Evolutionary conservation across 192 early-diverging fungal genomes (phyloP).

Genomic region (Coemansia sp.): DNA sequence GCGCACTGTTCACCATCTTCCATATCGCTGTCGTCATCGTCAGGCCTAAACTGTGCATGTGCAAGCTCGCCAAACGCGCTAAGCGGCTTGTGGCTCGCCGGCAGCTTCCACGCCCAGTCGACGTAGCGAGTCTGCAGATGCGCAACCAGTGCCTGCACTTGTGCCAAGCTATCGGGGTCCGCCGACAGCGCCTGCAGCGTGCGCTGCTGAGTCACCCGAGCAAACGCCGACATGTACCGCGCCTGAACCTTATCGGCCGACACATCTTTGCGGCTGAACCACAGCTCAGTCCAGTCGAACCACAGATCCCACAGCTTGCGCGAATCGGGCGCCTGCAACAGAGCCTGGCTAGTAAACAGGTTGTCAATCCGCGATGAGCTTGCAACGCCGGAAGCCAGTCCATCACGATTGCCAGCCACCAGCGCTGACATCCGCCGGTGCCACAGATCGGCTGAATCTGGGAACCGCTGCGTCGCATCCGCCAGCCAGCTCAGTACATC

Average conservation of each 20-base stretch:
- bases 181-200: slow-evolving; percentile 42
- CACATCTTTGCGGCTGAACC: not conserved
- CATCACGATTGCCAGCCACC: not conserved
- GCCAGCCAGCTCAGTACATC: slow-evolving; percentile 37
- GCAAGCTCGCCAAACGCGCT: slow-evolving; percentile 6
- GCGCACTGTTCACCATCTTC: slow-evolving; percentile 1
- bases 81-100: slow-evolving; percentile 6
- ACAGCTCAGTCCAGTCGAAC: slow-evolving; percentile 41
- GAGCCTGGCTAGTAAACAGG: slow-evolving; percentile 49
- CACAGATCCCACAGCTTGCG: slow-evolving; percentile 50
- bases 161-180: slow-evolving; percentile 55
- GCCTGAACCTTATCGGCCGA: slow-evolving; percentile 50
- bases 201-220: slow-evolving; percentile 46
- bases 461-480: slow-evolving; percentile 26
- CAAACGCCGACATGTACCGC: slow-evolving; percentile 52
- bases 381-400: not conserved
- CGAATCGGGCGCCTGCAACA: slow-evolving; percentile 27
- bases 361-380: slow-evolving; percentile 39
- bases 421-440: slow-evolving; percentile 15
- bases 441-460: slow-evolving; percentile 33
- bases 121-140: slow-evolving; percentile 59
- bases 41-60: slow-evolving; percentile 4
- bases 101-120: slow-evolving; percentile 55
- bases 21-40: slow-evolving; percentile 6
- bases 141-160: slow-evolving; percentile 54